Base-by-base conservation (phyloP, 768 basidiomycete species). In the Phaeotremella fagi region DNA sequence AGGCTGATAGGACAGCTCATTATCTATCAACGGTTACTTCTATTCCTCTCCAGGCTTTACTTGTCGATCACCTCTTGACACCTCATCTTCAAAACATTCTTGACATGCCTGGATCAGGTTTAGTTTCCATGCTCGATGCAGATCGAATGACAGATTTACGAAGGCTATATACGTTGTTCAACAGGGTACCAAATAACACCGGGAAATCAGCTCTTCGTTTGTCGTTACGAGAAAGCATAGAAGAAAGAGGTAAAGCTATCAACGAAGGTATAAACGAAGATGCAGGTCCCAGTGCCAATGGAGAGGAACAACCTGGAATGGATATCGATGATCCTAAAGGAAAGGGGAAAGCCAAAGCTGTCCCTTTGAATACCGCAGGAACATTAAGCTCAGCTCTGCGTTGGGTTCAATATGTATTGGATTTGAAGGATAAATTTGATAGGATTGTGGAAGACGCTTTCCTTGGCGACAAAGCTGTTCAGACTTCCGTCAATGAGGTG, bases 341-440 rank as follows among this genome's bases (percentile, higher is more conserved):
- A 49, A 88, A 80, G 77, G 79, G 78, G 23, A 85, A 80, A 74
- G 78, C 70, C 55, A 81, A 78, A 43, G 38, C 47, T 16, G 53
- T 57, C 35, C 45, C n/a, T 22, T 37, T 23, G 37, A 18, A 49
- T 0, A 36, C 43, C 14, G 36, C 50, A 2, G 63, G 77, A 54
- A 75, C 83, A 0, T 74, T 84, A 20, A 71, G 76, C 12, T 64
- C 82, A 25, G 95, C 94, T 3, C 76, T 94, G 50, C 84, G 83
- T 70, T 99, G 95, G 95, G 94, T 98, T 0, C 85, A 94, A 71
- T 84, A 86, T 61, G 86, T 95, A 15, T 78, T 99, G 12, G 83
- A 85, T 55, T 78, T 98, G 50, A 98, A 98, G 75, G 91, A 97
- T 75, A 87, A 82, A 67, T 90, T 95, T 68, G 90, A 97, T 62